Percentiles rank a stretch among this genome's conserved stretches.
Conservation (phyloP, 768 basidiomycete species). For the Lyophyllum atratum region DNA sequence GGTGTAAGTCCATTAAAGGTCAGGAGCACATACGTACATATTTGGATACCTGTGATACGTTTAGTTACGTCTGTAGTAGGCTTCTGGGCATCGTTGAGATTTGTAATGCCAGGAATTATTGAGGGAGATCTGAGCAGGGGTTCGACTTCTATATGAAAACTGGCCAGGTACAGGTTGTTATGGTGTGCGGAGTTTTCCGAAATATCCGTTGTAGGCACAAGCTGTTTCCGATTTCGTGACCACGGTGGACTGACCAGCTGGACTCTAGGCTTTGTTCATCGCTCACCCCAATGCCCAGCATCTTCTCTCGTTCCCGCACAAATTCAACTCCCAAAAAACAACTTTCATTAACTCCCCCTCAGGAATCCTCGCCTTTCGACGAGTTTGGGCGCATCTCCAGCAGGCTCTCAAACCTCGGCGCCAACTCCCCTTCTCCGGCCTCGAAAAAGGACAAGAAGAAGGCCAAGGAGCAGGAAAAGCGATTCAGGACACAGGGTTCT, state of each 20-base stretch:
- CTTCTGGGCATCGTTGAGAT: no score
- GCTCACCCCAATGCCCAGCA: slow-evolving; percentile 61
- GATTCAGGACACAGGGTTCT: slow-evolving; percentile 44
- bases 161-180: not conserved
- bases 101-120: not conserved
- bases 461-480: slow-evolving; percentile 39
- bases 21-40: not conserved
- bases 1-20: not conserved
- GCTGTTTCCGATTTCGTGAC: no score
- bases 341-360: slow-evolving; percentile 19
- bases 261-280: slow-evolving; percentile 28
- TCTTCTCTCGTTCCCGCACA: slow-evolving; percentile 73
- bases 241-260: slow-evolving; percentile 15
- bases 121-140: not conserved
- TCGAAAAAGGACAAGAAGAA: slow-evolving; percentile 59
- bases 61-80: no score
- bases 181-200: slow-evolving; percentile 12
- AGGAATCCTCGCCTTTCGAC: slow-evolving; percentile 41
- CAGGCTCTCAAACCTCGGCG: slow-evolving; percentile 38
- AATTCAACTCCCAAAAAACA: slow-evolving; percentile 56
- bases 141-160: not conserved
- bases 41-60: not conserved
- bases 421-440: slow-evolving; percentile 25
- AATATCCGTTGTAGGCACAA: slow-evolving; percentile 8
- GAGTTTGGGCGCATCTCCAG: slow-evolving; percentile 67